Conservation (phyloP, 345 rosid genomes). For the Eucalyptus cloeziana region DNA sequence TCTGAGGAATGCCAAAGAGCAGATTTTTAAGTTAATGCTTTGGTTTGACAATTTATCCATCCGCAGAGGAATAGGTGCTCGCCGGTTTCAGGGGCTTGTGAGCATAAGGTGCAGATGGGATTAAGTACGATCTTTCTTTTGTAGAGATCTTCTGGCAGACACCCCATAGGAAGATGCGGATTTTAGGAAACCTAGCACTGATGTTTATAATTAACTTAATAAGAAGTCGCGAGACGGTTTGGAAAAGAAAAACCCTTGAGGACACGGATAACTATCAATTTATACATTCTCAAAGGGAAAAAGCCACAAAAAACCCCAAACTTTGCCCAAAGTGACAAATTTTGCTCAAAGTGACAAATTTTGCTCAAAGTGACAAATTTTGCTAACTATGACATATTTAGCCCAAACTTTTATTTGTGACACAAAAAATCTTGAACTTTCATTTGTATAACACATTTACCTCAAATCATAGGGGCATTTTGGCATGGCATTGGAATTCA, state of each 20-base stretch:
- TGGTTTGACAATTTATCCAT: too few species aligned
- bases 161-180: neutral
- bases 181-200: neutral
- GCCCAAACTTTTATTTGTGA: too few species aligned
- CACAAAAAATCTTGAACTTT: too few species aligned
- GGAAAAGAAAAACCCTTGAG: neutral
- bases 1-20: neutral
- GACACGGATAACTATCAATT: neutral
- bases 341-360: too few species aligned
- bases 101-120: neutral
- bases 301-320: too few species aligned
- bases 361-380: too few species aligned
- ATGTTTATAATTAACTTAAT: neutral
- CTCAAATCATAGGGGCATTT: too few species aligned
- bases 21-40: too few species aligned
- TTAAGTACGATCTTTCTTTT: neutral
- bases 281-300: neutral
- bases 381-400: too few species aligned
- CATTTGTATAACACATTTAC: too few species aligned
- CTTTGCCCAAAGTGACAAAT: too few species aligned
- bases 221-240: neutral
- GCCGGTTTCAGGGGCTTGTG: neutral
- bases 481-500: neutral
- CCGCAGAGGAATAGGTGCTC: too few species aligned
- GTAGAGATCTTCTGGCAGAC: neutral